Base-by-base conservation (phyloP, 2,329 filamentous ascomycete species). In the Fusarium odoratissimum region DNA sequence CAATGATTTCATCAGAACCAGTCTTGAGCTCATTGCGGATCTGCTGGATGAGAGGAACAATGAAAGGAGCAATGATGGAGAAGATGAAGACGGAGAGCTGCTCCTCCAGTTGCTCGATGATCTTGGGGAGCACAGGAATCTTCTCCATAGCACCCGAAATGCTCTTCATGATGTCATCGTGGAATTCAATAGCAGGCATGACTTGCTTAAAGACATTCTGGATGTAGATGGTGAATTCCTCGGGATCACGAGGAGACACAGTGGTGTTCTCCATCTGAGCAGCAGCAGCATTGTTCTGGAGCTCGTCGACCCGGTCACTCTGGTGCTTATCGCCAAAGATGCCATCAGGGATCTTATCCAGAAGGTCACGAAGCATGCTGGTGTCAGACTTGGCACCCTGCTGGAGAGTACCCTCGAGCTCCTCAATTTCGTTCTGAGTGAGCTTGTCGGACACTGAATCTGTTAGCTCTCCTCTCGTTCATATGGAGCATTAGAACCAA, bases 51-150 rank as follows among this genome's bases (percentile, higher is more conserved):
- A 98, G 90, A 3, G 95, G 95, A 23, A 97, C 85, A 42, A 98
- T 87, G 74, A 95, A 96, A 11, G 95, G 95, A 3, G 95, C 95
- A 74, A 98, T 90, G 61, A 97, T 87, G n/a, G 92, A 93, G 83
- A 97, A 97, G 67, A 97, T 93, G 81, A 97, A 97, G 76, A 95
- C 84, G 60, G 93, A 96, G 72, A 97, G 87, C 82, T 97, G 93
- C 69, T 97, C 93, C 82, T 95, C 92, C 21, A 97, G 84, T 80
- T 97, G 91, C 83, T 97, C 94, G 62, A 97, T 88, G 45, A 97
- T 86, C 75, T 97, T 92, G 59, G 94, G 93, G 23, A 98, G 85
- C 42, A 97, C 87, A 0, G 95, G 95, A 44, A 98, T 95, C 74
- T 93, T 91, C 82, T 97, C 93, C 67, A 97, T 91, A 17, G 93